A percentile compares a stretch with the other conserved stretches of the same genome.
phyloP scores from a whole-genome alignment of 1,139 yeast genomes.

The Yamadazyma oceani region DNA sequence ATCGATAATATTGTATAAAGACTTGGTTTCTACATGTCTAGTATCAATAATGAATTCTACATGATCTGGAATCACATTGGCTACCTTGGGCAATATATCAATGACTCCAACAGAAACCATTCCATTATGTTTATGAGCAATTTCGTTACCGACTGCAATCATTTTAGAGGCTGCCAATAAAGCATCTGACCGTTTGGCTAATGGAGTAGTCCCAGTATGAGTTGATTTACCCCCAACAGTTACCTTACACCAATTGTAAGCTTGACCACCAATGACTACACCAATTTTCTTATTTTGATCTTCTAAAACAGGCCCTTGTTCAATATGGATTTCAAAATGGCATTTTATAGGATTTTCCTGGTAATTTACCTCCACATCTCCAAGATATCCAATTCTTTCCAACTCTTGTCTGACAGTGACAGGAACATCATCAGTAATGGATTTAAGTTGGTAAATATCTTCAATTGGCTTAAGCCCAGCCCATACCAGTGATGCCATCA shows the following conservation, averaged over 20 bases:
- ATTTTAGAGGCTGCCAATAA: slow-evolving; percentile 56
- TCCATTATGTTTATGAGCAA: slow-evolving; percentile 53
- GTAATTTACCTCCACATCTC: slow-evolving; percentile 48
- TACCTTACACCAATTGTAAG: slow-evolving; percentile 60
- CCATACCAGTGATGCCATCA: slow-evolving; percentile 70
- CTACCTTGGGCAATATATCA: slow-evolving; percentile 56
- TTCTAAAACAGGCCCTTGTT: slow-evolving; percentile 74
- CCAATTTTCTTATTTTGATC: slow-evolving; percentile 57
- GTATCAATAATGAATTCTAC: slow-evolving; percentile 59
- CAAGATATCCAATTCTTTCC: slow-evolving; percentile 61
- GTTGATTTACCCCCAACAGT: slow-evolving; percentile 60
- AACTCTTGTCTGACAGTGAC: slow-evolving; percentile 57
- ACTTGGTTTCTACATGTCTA: slow-evolving; percentile 54
- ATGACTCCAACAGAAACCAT: slow-evolving; percentile 61
- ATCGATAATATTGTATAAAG: slow-evolving; percentile 36
- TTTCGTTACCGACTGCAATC: slow-evolving; percentile 55
- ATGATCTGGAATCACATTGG: slow-evolving; percentile 65
- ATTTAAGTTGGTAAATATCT: slow-evolving; percentile 49
- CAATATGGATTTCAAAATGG: slow-evolving; percentile 74
- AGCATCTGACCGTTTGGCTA: slow-evolving; percentile 61
- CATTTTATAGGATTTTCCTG: slow-evolving; percentile 57
- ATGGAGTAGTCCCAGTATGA: slow-evolving; percentile 78
- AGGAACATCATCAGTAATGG: slow-evolving; percentile 52
- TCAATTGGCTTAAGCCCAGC: slow-evolving; percentile 50
- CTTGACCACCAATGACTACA: slow-evolving; percentile 66